Percentiles rank a stretch among this genome's conserved stretches.
Conservation (phyloP, 116 monocot species). For the Dioscorea cayenensis region DNA sequence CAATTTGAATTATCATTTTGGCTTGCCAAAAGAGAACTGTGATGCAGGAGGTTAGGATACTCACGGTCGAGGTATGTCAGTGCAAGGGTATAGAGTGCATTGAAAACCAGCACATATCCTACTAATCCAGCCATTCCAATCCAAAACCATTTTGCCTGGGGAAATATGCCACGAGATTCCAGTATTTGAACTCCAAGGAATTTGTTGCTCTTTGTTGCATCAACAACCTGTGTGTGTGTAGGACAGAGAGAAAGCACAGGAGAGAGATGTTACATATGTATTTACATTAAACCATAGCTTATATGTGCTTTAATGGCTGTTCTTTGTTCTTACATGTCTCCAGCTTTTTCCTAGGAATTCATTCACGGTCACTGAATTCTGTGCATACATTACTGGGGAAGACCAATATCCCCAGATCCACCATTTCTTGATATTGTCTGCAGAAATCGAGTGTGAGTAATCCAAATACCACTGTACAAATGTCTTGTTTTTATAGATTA, state of each 20-base stretch:
- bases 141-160: constrained; percentile 63
- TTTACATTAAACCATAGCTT: no score
- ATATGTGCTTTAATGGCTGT: no score
- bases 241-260: not conserved
- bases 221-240: no score
- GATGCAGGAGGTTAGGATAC: constrained; percentile 12
- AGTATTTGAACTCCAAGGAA: constrained; percentile 1
- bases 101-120: constrained; percentile 43
- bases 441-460: no score
- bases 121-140: constrained; percentile 40
- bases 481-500: no score
- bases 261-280: not conserved
- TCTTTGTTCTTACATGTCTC: constrained; percentile 15
- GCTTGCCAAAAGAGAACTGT: constrained; percentile 10
- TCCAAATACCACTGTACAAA: no score
- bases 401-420: constrained; percentile 48
- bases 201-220: not conserved
- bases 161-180: constrained; percentile 18
- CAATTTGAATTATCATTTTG: no score
- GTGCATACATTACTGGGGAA: constrained; percentile 30
- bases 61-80: no score
- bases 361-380: constrained; percentile 23
- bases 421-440: constrained; percentile 27
- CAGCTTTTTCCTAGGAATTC: constrained; percentile 32
- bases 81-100: not conserved